phyloP scores from a whole-genome alignment of 2,329 filamentous ascomycete species.

The Nannizzia gypsea region DNA sequence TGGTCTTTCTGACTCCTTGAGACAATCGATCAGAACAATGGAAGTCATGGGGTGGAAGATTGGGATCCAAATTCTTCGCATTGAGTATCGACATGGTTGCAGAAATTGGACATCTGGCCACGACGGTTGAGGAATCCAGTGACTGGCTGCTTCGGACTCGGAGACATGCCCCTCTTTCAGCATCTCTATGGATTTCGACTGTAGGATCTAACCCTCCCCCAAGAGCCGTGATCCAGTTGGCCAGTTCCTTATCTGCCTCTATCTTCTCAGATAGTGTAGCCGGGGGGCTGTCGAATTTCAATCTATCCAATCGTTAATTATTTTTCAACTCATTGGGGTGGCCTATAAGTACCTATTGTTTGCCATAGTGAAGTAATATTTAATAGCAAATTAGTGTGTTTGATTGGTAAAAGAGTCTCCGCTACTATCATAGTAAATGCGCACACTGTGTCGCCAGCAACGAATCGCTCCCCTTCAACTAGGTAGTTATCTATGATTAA shows the following conservation, averaged over 20 bases:
- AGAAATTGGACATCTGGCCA: slow-evolving; percentile 14
- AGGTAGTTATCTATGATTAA: no score
- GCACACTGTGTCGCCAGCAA: no score
- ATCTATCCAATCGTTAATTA: background rate
- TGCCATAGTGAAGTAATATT: no score
- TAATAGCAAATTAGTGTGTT: no score
- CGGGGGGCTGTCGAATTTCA: background rate
- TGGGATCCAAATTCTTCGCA: slow-evolving; percentile 4
- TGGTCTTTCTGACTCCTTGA: slow-evolving; percentile 42
- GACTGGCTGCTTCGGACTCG: background rate
- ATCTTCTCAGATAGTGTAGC: background rate
- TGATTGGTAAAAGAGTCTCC: no score
- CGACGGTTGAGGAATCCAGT: background rate
- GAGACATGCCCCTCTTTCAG: slow-evolving; percentile 9
- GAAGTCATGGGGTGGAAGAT: slow-evolving; percentile 20
- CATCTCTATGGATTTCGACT: slow-evolving; percentile 11
- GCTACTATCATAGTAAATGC: no score
- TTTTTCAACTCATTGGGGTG: background rate
- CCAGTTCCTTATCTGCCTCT: background rate
- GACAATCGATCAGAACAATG: slow-evolving; percentile 43
- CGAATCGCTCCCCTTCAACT: no score
- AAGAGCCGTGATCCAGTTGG: slow-evolving; percentile 8
- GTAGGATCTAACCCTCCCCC: slow-evolving; percentile 14
- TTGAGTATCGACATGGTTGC: slow-evolving; percentile 15
- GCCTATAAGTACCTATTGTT: background rate